A percentile compares a stretch with the other conserved stretches of the same genome.
phyloP scores from a whole-genome alignment of 176 grass and related monocot genomes.

The Rhynchospora tenuis region DNA sequence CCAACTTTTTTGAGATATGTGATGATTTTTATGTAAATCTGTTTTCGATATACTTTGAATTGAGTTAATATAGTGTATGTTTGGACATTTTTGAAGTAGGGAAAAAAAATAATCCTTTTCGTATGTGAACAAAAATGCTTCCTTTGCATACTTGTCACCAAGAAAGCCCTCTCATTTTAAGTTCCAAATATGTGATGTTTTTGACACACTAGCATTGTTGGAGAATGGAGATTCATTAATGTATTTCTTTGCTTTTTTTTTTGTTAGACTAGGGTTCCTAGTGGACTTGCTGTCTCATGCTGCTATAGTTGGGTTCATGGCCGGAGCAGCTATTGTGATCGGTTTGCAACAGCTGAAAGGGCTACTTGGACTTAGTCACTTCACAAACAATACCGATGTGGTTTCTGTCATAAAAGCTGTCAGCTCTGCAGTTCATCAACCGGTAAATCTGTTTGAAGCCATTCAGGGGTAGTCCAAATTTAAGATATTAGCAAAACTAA shows the following conservation, averaged over 20 bases:
- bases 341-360: slow-evolving; percentile 94
- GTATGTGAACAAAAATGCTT: not conserved
- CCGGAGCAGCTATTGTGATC: slow-evolving; percentile 78
- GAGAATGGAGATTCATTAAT: not conserved
- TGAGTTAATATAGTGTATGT: too few relatives aligned
- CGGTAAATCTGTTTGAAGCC: slow-evolving; percentile 38
- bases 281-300: slow-evolving; percentile 94
- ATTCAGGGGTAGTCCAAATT: not conserved
- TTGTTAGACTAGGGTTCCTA: slow-evolving; percentile 65
- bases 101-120: not conserved
- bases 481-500: not conserved
- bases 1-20: too few relatives aligned
- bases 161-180: not conserved
- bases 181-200: not conserved
- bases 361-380: slow-evolving; percentile 58
- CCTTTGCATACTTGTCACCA: not conserved
- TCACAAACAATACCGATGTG: slow-evolving; percentile 81
- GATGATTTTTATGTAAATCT: too few relatives aligned
- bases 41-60: too few relatives aligned
- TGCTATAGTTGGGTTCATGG: slow-evolving; percentile 93
- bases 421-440: slow-evolving; percentile 40
- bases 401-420: slow-evolving; percentile 68
- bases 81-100: too few relatives aligned
- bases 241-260: not conserved
- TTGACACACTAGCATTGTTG: not conserved